phyloP scores from a whole-genome alignment of 1,284 basidiomycete genomes.

The Boletus semigastroideus region DNA sequence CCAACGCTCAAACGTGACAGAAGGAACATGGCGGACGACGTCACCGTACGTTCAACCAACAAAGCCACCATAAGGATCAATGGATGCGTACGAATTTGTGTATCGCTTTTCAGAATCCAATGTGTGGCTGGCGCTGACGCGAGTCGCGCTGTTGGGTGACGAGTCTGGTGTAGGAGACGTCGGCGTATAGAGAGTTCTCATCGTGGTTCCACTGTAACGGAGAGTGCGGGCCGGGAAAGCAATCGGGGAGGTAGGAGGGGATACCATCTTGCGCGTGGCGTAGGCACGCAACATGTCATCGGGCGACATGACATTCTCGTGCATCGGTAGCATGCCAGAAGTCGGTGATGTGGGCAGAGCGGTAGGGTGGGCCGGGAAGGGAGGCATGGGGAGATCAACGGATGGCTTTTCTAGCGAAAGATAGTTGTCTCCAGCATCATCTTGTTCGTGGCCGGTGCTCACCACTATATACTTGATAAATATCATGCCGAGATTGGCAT shows the following conservation, averaged over 20 bases:
- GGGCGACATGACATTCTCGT: slow-evolving; percentile 55
- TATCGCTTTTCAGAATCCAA: slow-evolving; percentile 25
- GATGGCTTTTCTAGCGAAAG: slow-evolving; percentile 36
- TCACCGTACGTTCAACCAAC: slow-evolving; percentile 4
- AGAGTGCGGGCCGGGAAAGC: slow-evolving; percentile 30
- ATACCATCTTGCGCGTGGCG: slow-evolving; percentile 51
- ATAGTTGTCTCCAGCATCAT: slow-evolving; percentile 39
- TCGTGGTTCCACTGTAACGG: slow-evolving; percentile 26
- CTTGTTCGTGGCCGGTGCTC: slow-evolving; percentile 46
- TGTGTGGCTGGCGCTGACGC: slow-evolving; percentile 9
- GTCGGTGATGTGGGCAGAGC: slow-evolving; percentile 38
- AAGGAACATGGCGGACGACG: neutral
- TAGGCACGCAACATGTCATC: slow-evolving; percentile 77
- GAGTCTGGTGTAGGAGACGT: slow-evolving; percentile 14
- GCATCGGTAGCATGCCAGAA: slow-evolving; percentile 47
- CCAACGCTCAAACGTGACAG: neutral
- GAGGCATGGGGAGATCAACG: slow-evolving; percentile 33
- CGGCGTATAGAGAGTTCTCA: slow-evolving; percentile 35
- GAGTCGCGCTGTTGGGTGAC: neutral
- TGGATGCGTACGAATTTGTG: slow-evolving; percentile 23
- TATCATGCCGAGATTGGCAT: neutral
- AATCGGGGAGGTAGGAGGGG: slow-evolving; percentile 35
- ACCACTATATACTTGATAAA: slow-evolving; percentile 49
- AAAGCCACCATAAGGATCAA: slow-evolving; percentile 25
- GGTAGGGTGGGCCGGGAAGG: slow-evolving; percentile 33